Evolutionary conservation across 495 filamentous ascomycete genomes (phyloP), one percentile per base, ranked within the genome.

Genomic region (Rostrohypoxylon terebratum): DNA sequence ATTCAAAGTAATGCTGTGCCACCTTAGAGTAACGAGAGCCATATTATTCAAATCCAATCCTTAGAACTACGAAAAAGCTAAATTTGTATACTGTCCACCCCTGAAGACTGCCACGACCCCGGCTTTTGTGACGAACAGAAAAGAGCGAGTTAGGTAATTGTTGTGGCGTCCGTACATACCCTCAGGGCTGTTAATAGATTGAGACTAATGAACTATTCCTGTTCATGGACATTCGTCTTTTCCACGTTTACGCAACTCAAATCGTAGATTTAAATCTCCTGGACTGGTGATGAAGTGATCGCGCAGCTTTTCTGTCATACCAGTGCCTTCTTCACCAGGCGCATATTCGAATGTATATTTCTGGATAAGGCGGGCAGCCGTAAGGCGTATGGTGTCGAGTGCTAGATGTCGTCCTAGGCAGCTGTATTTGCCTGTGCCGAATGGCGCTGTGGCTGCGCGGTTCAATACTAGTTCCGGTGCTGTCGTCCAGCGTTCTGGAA

Each of bases 401-500:
- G 34, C 34, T 7, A 38, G 9, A 38, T 8, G 34, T 13, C 34
- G 34, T 1, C 34, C 34, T 9, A 38, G 7, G 9, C 34, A 38
- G 11, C 34, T 38, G 6, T 8, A 9, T 8, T 38, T 8, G 11
- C 34, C 34, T 38, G 34, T 38, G 1, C 34, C 34, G 11, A 38
- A 38, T 8, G 34, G 34, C 9, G 6, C 11, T 13, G 34, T 38
- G 34, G 34, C 34, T 38, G 34, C 6, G 6, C 7, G 11, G 34
- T 38, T 38, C 1, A 38, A 13, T 13, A 50, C 20, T 3, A 50
- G 20, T 18, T 50, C 47, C 6, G 47, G 47, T 16, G 18, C 1
- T 5, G 47, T 50, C 8, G 47, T 50, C 47, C 47, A 50, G 20
- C 47, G 47, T 50, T 50, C 47, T 20, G 47, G 47, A 5, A 50